A percentile compares a stretch with the other conserved stretches of the same genome.
Conservation (phyloP, 2,329 filamentous ascomycete species). For the Sarocladium brachiariae region DNA sequence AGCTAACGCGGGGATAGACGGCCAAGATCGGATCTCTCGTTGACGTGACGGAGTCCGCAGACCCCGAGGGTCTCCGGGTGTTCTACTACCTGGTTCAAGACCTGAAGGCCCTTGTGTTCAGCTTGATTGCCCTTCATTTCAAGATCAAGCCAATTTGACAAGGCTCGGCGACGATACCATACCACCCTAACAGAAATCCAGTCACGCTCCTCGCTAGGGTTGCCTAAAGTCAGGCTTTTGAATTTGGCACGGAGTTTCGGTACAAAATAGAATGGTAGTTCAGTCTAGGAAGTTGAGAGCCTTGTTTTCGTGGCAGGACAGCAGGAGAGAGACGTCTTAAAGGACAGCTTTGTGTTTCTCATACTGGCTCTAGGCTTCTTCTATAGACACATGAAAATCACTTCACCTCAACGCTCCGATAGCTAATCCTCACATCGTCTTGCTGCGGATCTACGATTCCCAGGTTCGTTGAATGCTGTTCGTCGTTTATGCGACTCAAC, state of each 20-base stretch:
- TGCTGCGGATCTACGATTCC: too few species aligned
- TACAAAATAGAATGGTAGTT: neutral
- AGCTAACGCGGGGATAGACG: too few species aligned
- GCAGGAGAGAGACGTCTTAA: too few species aligned
- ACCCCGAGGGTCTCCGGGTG: constrained; percentile 90
- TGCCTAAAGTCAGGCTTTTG: neutral
- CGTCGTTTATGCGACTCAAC: too few species aligned
- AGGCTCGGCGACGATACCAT: neutral
- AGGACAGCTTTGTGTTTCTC: too few species aligned
- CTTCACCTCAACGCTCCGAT: too few species aligned
- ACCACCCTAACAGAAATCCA: neutral
- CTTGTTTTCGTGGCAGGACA: too few species aligned
- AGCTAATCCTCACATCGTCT: too few species aligned
- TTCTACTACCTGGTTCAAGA: constrained; percentile 99
- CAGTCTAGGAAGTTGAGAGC: neutral
- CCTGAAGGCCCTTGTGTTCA: constrained; percentile 93
- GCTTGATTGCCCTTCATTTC: constrained; percentile 92
- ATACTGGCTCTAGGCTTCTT: too few species aligned
- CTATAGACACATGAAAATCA: too few species aligned
- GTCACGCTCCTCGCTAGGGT: neutral
- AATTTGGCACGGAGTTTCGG: constrained; percentile 7
- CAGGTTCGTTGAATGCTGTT: too few species aligned
- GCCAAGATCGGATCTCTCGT: constrained; percentile 97
- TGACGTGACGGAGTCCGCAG: constrained; percentile 91
- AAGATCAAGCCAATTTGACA: constrained; percentile 76